Base-by-base conservation (phyloP, 1,139 yeast genomes). In the Kodamaea sp. region DNA sequence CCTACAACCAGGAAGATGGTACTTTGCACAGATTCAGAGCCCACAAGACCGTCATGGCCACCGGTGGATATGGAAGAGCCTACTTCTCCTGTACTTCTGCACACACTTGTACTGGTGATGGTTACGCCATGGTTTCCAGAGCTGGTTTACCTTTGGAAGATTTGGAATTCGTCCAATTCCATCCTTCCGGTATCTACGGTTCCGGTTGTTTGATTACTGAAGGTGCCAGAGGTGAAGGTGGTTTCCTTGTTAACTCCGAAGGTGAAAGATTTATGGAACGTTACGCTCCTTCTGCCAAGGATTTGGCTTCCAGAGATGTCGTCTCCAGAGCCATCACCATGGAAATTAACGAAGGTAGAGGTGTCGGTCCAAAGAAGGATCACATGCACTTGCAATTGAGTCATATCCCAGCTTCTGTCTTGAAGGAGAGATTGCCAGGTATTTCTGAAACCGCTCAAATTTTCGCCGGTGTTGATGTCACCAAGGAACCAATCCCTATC, bases 171-270 rank as follows among this genome's bases (percentile, higher is more conserved):
- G 92, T 92, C 44, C 98, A 92, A 72, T 92, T 92, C 90, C 98
- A 92, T 69, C 98, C 98, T 44, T 89, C 97, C 25, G 98, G 98
- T 78, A 92, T 92, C 64, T 92, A 92, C 66, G 98, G 98, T 42
- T 89, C 97, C 31, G 98, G 98, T 47, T 92, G 97, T 75, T 74
- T 92, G 72, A 92, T 92, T 62, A 92, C 98, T 43, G 98, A 92
- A 70, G 98, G 98, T 70, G 95, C 97, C 49, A 86, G 98, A 76
- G 98, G 98, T 78, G 98, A 92, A 75, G 98, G 98, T 79, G 98
- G 98, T 48, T 90, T 80, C 79, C 74, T 92, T 61, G 77, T 92
- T 48, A 92, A 92, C 77, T 80, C 90, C 52, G 96, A 92, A 70
- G 98, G 98, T 76, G 98, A 92, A 75, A 84, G 98, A 70, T 92